Base-by-base conservation (phyloP, 129 eudicot genomes). In the Chrysanthemum seticuspe region DNA sequence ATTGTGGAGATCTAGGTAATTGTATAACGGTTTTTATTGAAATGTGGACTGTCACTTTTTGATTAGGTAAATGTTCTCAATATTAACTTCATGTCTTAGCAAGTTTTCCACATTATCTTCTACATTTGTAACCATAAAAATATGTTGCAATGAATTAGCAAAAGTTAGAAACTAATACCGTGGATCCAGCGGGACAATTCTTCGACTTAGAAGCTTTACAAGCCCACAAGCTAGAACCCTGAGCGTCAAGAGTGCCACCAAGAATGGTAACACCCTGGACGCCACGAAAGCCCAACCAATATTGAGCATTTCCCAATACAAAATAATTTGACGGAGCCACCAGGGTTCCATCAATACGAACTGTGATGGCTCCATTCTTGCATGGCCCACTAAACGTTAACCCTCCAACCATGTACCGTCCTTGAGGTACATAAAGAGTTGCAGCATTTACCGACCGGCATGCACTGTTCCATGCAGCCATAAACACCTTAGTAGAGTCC, bases 221-320 rank as follows among this genome's bases (percentile, higher is more conserved):
- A 63, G 79, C 81, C 92, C 93, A 89, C 69, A 89, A 77, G 11
- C 82, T 68, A 2, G 82, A 45, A 12, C 96, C 96, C 51, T 81
- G 93, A 62, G 80, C 96, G 34, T 90, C 96, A 15, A 90, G 67
- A 15, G 74, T 75, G 5, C 96, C 94, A 71, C 93, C 93, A 0
- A 55, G 50, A 19, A 88, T 69, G 0, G 85, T 83, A 19, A 91
- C 86, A 7, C 96, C 93, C 11, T 63, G 57, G 16, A 86, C 91
- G 3, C 67, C 14, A 29, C 74, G 16, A 27, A 91, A 86, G 0
- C 51, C 64, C 2, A 91, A 31, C 97, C 97, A 91, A 1, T 54
- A 73, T 0, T 62, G 75, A 10, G 67, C 50, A 31, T 72, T 74
- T 4, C 81, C 95, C 6, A 86, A 11, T 23, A 72, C 79, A 18